Evolutionary conservation across 2,329 filamentous ascomycete species (phyloP).

Genomic region (Rutstroemia sp.): DNA sequence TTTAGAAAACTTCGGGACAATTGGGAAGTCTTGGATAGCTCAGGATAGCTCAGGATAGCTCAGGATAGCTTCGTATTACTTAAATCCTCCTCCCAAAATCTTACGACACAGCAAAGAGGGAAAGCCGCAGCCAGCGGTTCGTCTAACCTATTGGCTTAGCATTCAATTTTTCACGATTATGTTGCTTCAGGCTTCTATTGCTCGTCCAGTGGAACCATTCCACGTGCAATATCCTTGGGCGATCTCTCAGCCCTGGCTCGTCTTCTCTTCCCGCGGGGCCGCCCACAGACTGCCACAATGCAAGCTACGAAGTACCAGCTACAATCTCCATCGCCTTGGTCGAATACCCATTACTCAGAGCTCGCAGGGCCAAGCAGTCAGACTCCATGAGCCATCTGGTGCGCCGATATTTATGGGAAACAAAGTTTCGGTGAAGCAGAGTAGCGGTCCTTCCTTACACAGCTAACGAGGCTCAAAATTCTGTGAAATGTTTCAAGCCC

Average conservation of each 20-base stretch:
- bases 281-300: too few relatives aligned
- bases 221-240: not conserved
- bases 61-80: too few relatives aligned
- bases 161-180: not conserved
- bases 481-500: too few relatives aligned
- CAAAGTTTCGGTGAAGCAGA: not conserved
- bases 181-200: not conserved
- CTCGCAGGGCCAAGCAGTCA: too few relatives aligned
- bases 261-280: not conserved
- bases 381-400: too few relatives aligned
- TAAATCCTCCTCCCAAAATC: not conserved
- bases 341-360: too few relatives aligned
- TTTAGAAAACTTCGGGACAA: not conserved
- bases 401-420: not conserved
- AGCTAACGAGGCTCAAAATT: not conserved
- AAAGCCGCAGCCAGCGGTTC: conserved; percentile 3
- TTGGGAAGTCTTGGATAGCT: not conserved
- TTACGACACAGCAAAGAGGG: not conserved
- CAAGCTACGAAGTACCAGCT: too few relatives aligned
- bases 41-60: too few relatives aligned
- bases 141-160: conserved; percentile 5
- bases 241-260: too few relatives aligned
- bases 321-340: too few relatives aligned
- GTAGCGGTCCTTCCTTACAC: too few relatives aligned
- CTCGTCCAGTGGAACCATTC: not conserved